phyloP scores from a whole-genome alignment of 176 grass and related monocot genomes.

The Hordeum marinum region DNA sequence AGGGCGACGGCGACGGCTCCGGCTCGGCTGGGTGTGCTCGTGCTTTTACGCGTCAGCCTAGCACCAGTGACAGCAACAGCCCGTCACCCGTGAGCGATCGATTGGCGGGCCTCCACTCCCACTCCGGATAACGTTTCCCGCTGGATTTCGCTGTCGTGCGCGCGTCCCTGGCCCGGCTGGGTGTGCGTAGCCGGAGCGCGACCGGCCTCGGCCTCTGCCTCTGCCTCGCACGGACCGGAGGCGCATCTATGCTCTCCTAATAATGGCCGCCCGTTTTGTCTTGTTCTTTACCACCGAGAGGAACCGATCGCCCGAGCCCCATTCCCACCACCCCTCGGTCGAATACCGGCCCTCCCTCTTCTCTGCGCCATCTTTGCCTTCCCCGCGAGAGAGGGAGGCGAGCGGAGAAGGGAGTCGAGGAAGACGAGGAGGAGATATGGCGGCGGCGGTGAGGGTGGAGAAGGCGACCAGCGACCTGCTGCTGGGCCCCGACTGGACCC shows the following conservation, averaged over 20 bases:
- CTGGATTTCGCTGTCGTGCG: neutral
- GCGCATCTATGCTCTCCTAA: neutral
- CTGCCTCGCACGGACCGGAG: neutral
- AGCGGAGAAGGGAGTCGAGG: no score
- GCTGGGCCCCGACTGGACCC: conserved; percentile 78
- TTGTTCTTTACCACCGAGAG: neutral
- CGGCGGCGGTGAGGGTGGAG: conserved; percentile 62
- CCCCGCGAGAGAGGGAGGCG: no score
- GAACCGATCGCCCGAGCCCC: no score
- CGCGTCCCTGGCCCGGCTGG: no score
- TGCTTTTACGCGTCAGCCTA: neutral
- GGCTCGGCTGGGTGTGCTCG: neutral
- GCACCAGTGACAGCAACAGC: neutral
- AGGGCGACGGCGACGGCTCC: neutral
- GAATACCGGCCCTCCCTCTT: no score
- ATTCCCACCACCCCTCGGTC: no score
- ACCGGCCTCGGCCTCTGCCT: no score
- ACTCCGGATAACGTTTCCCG: neutral
- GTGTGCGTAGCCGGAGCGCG: no score
- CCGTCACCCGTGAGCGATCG: neutral
- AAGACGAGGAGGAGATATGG: neutral
- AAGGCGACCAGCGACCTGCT: conserved; percentile 93
- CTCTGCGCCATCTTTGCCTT: no score
- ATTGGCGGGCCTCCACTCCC: neutral
- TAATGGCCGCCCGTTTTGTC: neutral